Conservation (phyloP, 768 basidiomycete species). For the Strobilomyces echinocephalus region DNA sequence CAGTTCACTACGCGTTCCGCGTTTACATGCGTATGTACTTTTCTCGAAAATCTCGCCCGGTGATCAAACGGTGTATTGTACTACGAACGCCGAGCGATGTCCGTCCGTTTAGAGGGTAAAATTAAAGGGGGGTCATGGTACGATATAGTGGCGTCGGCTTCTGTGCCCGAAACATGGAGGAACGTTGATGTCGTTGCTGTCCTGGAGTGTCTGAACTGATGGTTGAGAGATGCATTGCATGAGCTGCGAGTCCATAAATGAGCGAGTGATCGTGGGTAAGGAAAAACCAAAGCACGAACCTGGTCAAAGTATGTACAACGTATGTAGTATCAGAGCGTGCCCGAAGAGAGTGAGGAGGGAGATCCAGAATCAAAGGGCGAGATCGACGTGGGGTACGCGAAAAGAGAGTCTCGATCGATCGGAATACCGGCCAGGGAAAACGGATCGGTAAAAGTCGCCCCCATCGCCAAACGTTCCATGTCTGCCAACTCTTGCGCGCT, state of each 20-base stretch:
- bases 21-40: too few relatives aligned
- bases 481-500: conserved; percentile 10
- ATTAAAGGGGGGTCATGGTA: background rate
- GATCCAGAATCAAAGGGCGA: conserved; percentile 20
- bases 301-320: background rate
- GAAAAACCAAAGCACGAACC: background rate
- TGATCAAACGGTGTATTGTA: background rate
- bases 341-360: conserved; percentile 12
- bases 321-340: background rate
- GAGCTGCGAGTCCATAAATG: background rate
- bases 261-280: background rate
- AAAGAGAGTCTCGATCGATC: background rate
- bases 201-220: background rate
- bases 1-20: too few relatives aligned
- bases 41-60: background rate
- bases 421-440: conserved; percentile 10
- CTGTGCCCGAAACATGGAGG: background rate
- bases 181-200: conserved; percentile 3
- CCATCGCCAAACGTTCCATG: conserved; percentile 17
- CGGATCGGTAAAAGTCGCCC: conserved; percentile 23
- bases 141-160: background rate
- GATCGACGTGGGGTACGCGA: conserved; percentile 3
- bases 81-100: conserved; percentile 9
- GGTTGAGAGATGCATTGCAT: background rate
- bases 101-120: background rate